Base-by-base conservation (phyloP, 306 rosid species). In the Lablab purpureus region DNA sequence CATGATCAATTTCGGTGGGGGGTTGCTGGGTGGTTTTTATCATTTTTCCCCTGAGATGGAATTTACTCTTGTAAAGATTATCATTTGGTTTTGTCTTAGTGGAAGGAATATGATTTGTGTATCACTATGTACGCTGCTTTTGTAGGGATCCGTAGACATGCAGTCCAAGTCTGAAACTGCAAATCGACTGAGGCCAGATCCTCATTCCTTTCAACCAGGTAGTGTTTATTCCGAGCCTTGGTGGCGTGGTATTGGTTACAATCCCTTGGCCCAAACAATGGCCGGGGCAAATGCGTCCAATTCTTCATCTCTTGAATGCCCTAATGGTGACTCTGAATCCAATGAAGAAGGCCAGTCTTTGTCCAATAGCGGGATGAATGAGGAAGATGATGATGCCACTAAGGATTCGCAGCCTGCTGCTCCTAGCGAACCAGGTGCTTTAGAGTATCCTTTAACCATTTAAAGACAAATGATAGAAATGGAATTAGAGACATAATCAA, bases 301-400 rank as follows among this genome's bases (percentile, higher is more conserved):
- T 87, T 91, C 98, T 5, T 86, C 99, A 67, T 90, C 91, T 10
- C 79, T 90, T 49, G 97, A 91, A 55, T 83, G 87, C 82, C 90
- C 85, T 76, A 93, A 93, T 86, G 92, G 89, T 85, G 90, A 83
- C 78, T 88, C 99, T 18, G 97, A 90, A 75, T 93, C 98, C 64
- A 89, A 89, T 55, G 97, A 91, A 12, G 97, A 91, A 21, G 93
- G 88, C 43, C 98, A 83, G 18, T 95, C 97, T 50, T 70, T 81
- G 81, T 93, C 99, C 49, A 89, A 90, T 84, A 88, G 88, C 85
- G 93, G 81, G 34, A 41, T 77, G 80, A 88, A 92, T 68, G 91
- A 89, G 81, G 97, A 92, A 47, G 96, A 93, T 28, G 96, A 93
- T 69, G 95, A 87, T 81, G 87, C 85, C 30, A 37, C 90, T 23